Evolutionary conservation across 495 filamentous ascomycete species (phyloP).

Genomic region (Xylaria grammica): DNA sequence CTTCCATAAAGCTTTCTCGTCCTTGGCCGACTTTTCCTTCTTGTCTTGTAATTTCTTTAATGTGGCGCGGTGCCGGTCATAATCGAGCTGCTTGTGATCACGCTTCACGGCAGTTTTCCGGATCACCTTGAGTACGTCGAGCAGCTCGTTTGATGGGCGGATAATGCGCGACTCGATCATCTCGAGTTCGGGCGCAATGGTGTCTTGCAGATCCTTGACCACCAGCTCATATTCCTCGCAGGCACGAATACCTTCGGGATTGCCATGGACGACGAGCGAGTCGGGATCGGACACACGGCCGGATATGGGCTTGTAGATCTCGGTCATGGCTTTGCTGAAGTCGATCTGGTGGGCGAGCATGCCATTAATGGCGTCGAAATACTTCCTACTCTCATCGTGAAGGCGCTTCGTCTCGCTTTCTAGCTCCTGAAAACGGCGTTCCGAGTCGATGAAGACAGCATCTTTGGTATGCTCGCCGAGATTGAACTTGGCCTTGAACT

Average conservation of each 20-base stretch:
- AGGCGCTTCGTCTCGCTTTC: slow-evolving; percentile 95
- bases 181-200: slow-evolving; percentile 88
- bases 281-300: slow-evolving; percentile 94
- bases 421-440: slow-evolving; percentile 91
- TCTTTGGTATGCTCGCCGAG: slow-evolving; percentile 94
- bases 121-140: slow-evolving; percentile 94
- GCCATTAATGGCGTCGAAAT: slow-evolving; percentile 96
- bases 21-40: slow-evolving; percentile 93
- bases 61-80: slow-evolving; percentile 79
- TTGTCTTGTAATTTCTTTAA: slow-evolving; percentile 97
- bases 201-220: slow-evolving; percentile 87
- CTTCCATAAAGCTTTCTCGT: slow-evolving; percentile 97
- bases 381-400: slow-evolving; percentile 93
- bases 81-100: slow-evolving; percentile 97
- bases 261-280: slow-evolving; percentile 77
- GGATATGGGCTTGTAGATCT: slow-evolving; percentile 98
- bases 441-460: slow-evolving; percentile 90
- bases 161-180: slow-evolving; percentile 96
- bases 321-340: slow-evolving; percentile 92
- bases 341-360: slow-evolving; percentile 98
- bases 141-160: slow-evolving; percentile 89
- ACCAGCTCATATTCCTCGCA: slow-evolving; percentile 97
- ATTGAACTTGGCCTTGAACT: slow-evolving; percentile 89
- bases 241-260: slow-evolving; percentile 90
- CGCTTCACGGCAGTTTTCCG: slow-evolving; percentile 88